Base-by-base conservation (phyloP, 768 basidiomycete genomes). In the Serpula lacrymans region DNA sequence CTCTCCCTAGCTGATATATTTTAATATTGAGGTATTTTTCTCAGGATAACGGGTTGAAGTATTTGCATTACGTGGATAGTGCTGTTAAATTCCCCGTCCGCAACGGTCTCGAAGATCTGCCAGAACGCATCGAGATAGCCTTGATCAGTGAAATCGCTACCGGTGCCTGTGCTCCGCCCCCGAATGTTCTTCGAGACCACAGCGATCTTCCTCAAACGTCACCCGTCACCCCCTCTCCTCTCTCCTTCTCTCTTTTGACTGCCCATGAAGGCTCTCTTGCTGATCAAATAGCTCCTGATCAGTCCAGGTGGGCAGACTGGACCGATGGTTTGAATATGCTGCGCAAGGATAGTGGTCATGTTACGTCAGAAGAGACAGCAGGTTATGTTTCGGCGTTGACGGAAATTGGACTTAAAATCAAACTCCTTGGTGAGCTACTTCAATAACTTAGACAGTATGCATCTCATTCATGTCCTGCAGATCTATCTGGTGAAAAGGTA, bases 251-350 rank as follows among this genome's bases (percentile, higher is more conserved):
- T 7, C 64, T 93, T 36, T 60, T 89, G 37, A 82, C 76, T 42
- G 70, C 78, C 6, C 78, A 74, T 51, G 84, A 85, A 50, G 81
- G 78, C 14, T 81, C 84, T 2, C 57, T 90, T 42, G 88, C 84
- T 4, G 86, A 90, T 57, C 77, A 83, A 43, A 81, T 89, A 50
- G 86, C 88, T 3, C 78, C 82, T 21, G 80, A 91, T 59, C 74
- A 78, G 38, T 79, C 82, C 13, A 70, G 84, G 13, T 93, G 88
- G 84, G 85, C 88, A 12, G 92, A 95, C 64, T 95, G 92, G 92
- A 89, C 89, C 2, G 92, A 95, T 59, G 92, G 91, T 4, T 57
- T 95, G 60, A 89, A 89, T 52, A 87, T 94, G 81, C 72, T 94
- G 29, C 71, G 88, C 28, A 69, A 81, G 37, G 88, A 87, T 49